Conservation (phyloP, 176 grass and related monocot species). For the Olyra latifolia region DNA sequence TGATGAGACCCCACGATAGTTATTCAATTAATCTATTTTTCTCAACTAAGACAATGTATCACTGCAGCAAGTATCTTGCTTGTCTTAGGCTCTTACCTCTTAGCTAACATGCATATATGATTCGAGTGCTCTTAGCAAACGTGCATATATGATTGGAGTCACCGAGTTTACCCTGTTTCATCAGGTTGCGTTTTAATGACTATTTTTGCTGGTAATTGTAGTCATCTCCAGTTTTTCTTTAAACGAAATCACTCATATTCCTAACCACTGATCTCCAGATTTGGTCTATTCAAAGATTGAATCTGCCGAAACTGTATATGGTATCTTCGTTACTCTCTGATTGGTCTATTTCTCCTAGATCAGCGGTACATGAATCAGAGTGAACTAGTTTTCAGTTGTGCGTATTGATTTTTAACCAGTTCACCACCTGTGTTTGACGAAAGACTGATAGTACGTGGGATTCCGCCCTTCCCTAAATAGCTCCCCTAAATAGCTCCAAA, state of each 20-base stretch:
- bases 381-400: neutral
- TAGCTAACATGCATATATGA: neutral
- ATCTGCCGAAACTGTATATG: neutral
- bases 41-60: too few relatives aligned
- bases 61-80: too few relatives aligned
- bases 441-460: neutral
- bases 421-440: neutral
- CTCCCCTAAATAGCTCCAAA: slow-evolving; percentile 9
- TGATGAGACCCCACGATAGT: neutral
- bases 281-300: neutral
- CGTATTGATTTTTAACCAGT: neutral
- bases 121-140: neutral
- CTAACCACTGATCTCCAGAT: neutral
- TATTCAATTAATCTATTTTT: neutral
- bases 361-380: neutral
- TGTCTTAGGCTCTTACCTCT: too few relatives aligned
- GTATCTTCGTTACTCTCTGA: neutral
- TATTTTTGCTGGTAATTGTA: neutral
- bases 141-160: neutral
- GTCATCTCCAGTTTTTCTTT: neutral
- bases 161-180: neutral
- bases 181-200: neutral
- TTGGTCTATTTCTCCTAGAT: neutral
- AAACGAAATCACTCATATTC: neutral
- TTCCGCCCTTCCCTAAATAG: slow-evolving; percentile 5